phyloP scores from a whole-genome alignment of 345 rosid genomes.

The Bretschneidera sinensis region DNA sequence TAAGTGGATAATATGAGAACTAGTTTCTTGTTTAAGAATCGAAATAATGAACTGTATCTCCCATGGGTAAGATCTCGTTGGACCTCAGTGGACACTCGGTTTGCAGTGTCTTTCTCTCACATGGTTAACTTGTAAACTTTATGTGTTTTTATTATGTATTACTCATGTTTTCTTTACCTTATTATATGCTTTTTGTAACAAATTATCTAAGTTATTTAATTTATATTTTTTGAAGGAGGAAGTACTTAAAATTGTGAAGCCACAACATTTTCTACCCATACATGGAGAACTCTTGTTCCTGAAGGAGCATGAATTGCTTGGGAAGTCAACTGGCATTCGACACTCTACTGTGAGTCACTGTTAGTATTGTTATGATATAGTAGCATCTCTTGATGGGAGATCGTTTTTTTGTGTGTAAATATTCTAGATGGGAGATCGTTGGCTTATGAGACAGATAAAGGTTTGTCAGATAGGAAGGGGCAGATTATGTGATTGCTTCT shows the following conservation, averaged over 20 bases:
- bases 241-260: slow-evolving; percentile 90
- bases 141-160: not conserved
- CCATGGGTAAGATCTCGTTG: too few species aligned
- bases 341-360: slow-evolving; percentile 82
- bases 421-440: not conserved
- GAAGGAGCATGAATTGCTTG: slow-evolving; percentile 95
- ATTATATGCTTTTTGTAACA: too few species aligned
- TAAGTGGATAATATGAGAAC: too few species aligned
- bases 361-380: slow-evolving; percentile 1
- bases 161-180: not conserved
- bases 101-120: too few species aligned
- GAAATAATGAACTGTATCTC: too few species aligned
- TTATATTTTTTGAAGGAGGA: slow-evolving; percentile 64
- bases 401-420: not conserved
- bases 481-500: not conserved
- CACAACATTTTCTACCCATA: slow-evolving; percentile 94
- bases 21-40: too few species aligned
- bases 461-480: not conserved
- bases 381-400: not conserved
- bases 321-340: slow-evolving; percentile 85
- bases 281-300: slow-evolving; percentile 98
- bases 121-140: not conserved
- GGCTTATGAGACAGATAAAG: not conserved
- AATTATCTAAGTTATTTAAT: too few species aligned
- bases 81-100: too few species aligned